Evolutionary conservation across 2,329 filamentous ascomycete genomes (phyloP), one percentile per base, ranked within the genome.

Genomic region (Colletotrichum lupini): DNA sequence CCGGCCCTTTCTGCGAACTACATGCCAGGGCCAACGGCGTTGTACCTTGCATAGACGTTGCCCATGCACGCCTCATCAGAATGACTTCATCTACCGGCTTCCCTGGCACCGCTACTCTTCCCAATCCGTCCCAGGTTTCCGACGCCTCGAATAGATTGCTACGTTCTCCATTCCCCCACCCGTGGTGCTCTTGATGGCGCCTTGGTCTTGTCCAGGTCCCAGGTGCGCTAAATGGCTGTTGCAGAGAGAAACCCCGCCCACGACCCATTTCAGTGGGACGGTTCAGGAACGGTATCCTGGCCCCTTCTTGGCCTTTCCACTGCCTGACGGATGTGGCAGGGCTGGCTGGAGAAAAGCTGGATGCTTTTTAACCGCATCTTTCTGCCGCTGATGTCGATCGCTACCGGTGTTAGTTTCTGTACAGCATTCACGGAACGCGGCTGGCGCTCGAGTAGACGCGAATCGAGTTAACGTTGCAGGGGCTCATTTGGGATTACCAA

Each of bases 111-210:
- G 46, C 19, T 26, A 53, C 42, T 35, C 35, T 12, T 72, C 42
- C n/a, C 28, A 37, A 58, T 59, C 60, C 66, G 46, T 75, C 71
- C 67, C 62, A 75, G 62, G 66, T 74, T 74, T 74, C 66, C 26
- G 67, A 71, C 57, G 73, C 73, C 63, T 75, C 73, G 62, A 62
- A 62, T 75, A 74, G 19, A 75, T 74, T 75, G 53, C 53, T 66
- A 8, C 42, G 26, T 56, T 70, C 70, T 71, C 59, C 53, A 70
- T 68, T 49, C 57, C 60, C 61, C 28, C 55, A 62, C 53, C 68
- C 61, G 30, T 63, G 30, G 49, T 56, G 19, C 37, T 63, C 26
- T 55, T 28, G 49, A 67, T 57, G 67, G 57, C 59, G 52, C 62
- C 61, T 46, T 35, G 56, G 56, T 46, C 64, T 52, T 37, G 56